A percentile compares a stretch with the other conserved stretches of the same genome.
Conservation (phyloP, 2,329 filamentous ascomycete species). For the Aplosporella prunicola region DNA sequence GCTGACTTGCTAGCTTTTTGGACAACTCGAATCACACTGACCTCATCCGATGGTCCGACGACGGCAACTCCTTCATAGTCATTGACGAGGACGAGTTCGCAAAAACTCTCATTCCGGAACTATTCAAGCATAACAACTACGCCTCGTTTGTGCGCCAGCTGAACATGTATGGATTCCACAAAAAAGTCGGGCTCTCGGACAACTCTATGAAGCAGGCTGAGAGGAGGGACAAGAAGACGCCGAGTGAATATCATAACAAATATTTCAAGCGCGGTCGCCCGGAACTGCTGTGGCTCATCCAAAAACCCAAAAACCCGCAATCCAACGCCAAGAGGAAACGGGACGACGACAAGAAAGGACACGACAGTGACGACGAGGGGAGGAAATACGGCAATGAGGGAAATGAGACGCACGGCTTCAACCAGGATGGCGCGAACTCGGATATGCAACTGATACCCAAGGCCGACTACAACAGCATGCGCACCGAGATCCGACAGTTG, state of each 20-base stretch:
- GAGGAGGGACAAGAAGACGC: slow-evolving; percentile 95
- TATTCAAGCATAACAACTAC: slow-evolving; percentile 75
- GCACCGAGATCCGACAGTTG: slow-evolving; percentile 70
- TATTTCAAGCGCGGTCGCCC: slow-evolving; percentile 91
- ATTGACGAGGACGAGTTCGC: slow-evolving; percentile 89
- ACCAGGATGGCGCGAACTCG: slow-evolving; percentile 15
- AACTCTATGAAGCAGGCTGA: slow-evolving; percentile 97
- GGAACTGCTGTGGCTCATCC: slow-evolving; percentile 89
- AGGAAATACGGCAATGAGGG: slow-evolving; percentile 32
- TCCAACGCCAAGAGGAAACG: slow-evolving; percentile 38
- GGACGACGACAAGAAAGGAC: slow-evolving; percentile 54
- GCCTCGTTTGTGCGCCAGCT: slow-evolving; percentile 67
- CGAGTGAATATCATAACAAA: slow-evolving; percentile 94
- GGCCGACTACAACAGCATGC: slow-evolving; percentile 68
- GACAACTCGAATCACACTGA: slow-evolving; percentile 90
- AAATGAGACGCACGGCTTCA: slow-evolving; percentile 34
- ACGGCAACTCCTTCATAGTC: slow-evolving; percentile 93
- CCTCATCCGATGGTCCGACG: slow-evolving; percentile 92
- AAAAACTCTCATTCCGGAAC: slow-evolving; percentile 61
- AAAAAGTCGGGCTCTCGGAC: slow-evolving; percentile 65
- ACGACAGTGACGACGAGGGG: slow-evolving; percentile 59
- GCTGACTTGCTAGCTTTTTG: slow-evolving; percentile 58
- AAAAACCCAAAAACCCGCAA: slow-evolving; percentile 75
- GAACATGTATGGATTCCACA: slow-evolving; percentile 49
- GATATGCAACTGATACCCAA: slow-evolving; percentile 47